Evolutionary conservation across 441 rosid genomes (phyloP).

Genomic region (Aquilaria agallochum): DNA sequence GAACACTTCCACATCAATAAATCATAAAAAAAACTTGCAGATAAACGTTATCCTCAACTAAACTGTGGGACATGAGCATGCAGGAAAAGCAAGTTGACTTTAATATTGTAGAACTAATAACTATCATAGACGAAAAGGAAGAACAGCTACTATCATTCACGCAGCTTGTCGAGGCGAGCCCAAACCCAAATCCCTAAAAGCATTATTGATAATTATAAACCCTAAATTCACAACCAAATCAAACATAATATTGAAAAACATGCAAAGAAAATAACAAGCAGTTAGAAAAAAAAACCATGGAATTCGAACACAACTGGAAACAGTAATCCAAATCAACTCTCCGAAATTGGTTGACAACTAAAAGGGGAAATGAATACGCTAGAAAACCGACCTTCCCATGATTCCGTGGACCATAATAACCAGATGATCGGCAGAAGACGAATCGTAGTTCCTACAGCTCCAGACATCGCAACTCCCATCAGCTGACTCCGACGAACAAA

Average conservation of each 20-base stretch:
- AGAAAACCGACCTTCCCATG: slow-evolving; percentile 64
- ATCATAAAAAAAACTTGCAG: too few species aligned
- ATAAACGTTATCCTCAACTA: too few species aligned
- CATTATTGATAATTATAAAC: not conserved
- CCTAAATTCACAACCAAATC: not conserved
- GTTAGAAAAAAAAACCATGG: not conserved
- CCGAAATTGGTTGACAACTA: not conserved
- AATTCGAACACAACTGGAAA: not conserved
- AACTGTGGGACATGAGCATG: too few species aligned
- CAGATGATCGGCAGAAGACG: slow-evolving; percentile 88
- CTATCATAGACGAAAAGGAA: too few species aligned
- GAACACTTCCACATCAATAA: too few species aligned
- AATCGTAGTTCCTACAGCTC: slow-evolving; percentile 61
- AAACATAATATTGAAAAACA: not conserved
- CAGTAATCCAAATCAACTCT: not conserved
- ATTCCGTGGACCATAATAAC: slow-evolving; percentile 97
- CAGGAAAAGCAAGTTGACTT: too few species aligned
- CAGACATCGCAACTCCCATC: slow-evolving; percentile 73
- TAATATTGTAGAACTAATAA: too few species aligned
- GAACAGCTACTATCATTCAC: not conserved
- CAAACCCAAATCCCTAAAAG: not conserved
- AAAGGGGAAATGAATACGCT: not conserved
- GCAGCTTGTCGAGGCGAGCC: not conserved
- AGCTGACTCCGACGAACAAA: slow-evolving; percentile 61
- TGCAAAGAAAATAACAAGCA: not conserved